Conservation (phyloP, 805 yeast species). For the Suhomyces canberraensis region DNA sequence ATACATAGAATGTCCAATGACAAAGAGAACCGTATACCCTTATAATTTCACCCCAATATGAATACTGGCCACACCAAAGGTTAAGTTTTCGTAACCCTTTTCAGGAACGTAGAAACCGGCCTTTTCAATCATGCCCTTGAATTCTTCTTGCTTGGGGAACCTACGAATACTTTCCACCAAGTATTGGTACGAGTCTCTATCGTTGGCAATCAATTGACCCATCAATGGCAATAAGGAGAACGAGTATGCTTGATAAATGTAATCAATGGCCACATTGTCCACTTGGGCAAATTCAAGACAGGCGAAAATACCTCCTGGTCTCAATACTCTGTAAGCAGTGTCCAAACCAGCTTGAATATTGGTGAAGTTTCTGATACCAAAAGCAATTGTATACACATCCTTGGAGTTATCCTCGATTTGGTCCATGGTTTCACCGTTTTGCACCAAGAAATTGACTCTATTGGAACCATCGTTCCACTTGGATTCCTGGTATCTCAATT, state of each 20-base stretch:
- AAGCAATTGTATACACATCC: constrained; percentile 94
- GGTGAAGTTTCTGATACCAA: constrained; percentile 96
- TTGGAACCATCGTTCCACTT: constrained; percentile 56
- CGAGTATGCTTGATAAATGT: constrained; percentile 82
- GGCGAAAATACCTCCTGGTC: constrained; percentile 97
- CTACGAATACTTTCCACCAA: constrained; percentile 89
- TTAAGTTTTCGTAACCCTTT: constrained; percentile 87
- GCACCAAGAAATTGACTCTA: constrained; percentile 78
- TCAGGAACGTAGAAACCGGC: constrained; percentile 91
- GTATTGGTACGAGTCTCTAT: constrained; percentile 93
- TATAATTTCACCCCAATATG: constrained; percentile 91
- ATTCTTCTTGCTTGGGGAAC: constrained; percentile 90
- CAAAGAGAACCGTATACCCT: neutral
- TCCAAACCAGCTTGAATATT: constrained; percentile 88
- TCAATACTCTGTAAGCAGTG: constrained; percentile 93
- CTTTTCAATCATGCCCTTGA: constrained; percentile 85
- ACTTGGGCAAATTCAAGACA: constrained; percentile 95
- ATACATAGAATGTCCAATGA: neutral
- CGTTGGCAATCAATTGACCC: constrained; percentile 95
- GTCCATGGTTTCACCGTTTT: constrained; percentile 89
- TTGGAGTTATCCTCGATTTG: constrained; percentile 80
- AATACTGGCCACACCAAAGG: constrained; percentile 93
- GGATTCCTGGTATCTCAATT: constrained; percentile 60
- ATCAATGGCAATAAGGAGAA: constrained; percentile 83
- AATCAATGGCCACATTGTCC: constrained; percentile 70